These are phyloP conservation scores for Brachypodium distachyon DNA, from an alignment of 202 grass and related monocot genomes.

Conservation along the genomic window DNA sequence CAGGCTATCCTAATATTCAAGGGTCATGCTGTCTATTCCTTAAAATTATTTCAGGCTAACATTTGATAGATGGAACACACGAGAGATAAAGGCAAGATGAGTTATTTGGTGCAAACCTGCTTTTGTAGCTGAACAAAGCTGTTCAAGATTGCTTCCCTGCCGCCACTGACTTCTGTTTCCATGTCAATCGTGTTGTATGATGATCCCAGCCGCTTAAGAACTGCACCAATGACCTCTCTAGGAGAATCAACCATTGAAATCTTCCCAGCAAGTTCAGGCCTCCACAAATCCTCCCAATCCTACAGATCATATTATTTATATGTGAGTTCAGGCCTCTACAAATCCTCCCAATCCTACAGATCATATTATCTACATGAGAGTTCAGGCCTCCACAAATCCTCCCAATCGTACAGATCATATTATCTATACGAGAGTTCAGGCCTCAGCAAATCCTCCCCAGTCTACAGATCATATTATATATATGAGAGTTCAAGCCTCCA, in stretches of 20 bases:
- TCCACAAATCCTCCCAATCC: constrained; percentile 98
- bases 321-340: constrained; percentile 93
- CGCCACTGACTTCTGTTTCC: constrained; percentile 60
- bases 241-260: constrained; percentile 94
- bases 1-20: not conserved
- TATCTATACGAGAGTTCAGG: no score
- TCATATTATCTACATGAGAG: no score
- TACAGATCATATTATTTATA: constrained; percentile 23
- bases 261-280: constrained; percentile 73
- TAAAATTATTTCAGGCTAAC: not conserved
- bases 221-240: constrained; percentile 88
- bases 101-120: constrained; percentile 39
- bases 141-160: constrained; percentile 56
- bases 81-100: not conserved
- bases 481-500: no score
- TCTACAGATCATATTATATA: constrained; percentile 40
- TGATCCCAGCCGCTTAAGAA: constrained; percentile 71
- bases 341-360: constrained; percentile 83
- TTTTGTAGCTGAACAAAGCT: constrained; percentile 61
- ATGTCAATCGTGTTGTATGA: constrained; percentile 79
- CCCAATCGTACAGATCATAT: constrained; percentile 62
- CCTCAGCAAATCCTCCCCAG: constrained; percentile 92
- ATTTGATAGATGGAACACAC: not conserved
- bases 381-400: constrained; percentile 90
- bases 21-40: not conserved